Conservation (phyloP, 345 rosid genomes). For the Capsella bursapastoris region DNA sequence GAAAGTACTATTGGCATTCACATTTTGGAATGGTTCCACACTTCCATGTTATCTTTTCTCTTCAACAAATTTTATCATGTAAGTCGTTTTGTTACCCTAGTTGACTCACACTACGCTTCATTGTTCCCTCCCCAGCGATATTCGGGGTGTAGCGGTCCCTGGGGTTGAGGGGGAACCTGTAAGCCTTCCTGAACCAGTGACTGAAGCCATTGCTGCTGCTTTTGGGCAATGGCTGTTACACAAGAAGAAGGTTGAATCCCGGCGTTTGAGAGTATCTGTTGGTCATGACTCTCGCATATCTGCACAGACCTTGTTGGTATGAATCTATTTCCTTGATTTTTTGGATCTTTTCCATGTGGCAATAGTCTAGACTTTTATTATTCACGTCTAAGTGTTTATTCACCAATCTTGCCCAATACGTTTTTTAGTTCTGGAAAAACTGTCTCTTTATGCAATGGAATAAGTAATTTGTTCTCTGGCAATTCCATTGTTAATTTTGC, state of each 20-base stretch:
- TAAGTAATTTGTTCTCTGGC: conserved; percentile 13
- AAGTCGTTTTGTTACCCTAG: background rate
- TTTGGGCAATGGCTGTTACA: conserved; percentile 88
- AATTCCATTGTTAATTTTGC: conserved; percentile 44
- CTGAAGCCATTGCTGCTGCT: conserved; percentile 93
- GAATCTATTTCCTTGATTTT: background rate
- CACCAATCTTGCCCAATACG: background rate
- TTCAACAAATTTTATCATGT: background rate
- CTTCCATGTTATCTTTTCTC: background rate
- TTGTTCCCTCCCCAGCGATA: conserved; percentile 60
- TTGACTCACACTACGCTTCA: conserved; percentile 4
- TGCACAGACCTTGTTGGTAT: conserved; percentile 72
- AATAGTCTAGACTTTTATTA: background rate
- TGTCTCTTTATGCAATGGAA: conserved; percentile 1
- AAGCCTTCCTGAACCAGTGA: conserved; percentile 76
- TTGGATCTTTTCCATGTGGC: conserved; percentile 1
- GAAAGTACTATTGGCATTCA: background rate
- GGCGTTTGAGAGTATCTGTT: conserved; percentile 62
- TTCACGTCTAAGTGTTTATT: background rate
- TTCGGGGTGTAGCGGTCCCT: conserved; percentile 90
- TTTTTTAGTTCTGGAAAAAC: background rate
- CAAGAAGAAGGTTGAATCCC: conserved; percentile 62
- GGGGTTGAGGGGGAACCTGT: conserved; percentile 96
- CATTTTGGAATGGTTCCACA: conserved; percentile 10
- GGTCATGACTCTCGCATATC: conserved; percentile 99